Evolutionary conservation across 176 grass and related monocot genomes (phyloP), one percentile per base, ranked within the genome.

Genomic region (Raddia distichophylla): DNA sequence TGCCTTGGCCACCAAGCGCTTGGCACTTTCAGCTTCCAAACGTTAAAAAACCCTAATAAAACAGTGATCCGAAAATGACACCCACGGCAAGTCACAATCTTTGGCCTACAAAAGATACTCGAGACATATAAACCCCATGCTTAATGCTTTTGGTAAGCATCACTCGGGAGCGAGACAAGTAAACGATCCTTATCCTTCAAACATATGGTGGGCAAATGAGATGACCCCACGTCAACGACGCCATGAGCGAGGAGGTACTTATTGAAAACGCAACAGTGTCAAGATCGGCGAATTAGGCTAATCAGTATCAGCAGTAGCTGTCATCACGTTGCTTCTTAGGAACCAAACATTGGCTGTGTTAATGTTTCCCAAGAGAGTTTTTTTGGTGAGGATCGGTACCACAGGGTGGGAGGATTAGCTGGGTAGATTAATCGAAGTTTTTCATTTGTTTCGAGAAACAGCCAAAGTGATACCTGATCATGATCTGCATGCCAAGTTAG

Each of bases 21-120:
- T n/a, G 48, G 52, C 45, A 74, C n/a, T 67, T 32, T 45, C 85
- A 44, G 10, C 79, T 19, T 20, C 35, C 1, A 8, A 54, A 51
- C 64, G 27, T 35, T 80, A 35, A 49, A 55, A 46, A 67, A 5
- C 69, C 69, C 53, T 19, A n/a, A 60, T 0, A n/a, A 68, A 67
- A 43, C 3, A 65, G 33, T 60, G 60, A 16, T 59, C 69, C 11
- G 59, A 68, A 32, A 18, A 58, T 7, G 56, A 71, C 46, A 51
- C 70, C n/a, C 75, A 32, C n/a, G 19, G 0, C 75, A 55, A 5
- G 83, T 85, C 75, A 43, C 83, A 2, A 53, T 85, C 83, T 56
- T 35, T 56, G 19, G 7, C 14, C 67, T 20, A 44, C 47, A 32
- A 72, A 76, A 34, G 57, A 56, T 11, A 27, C 68, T 56, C 61